Conservation (phyloP, 2,329 filamentous ascomycete genomes). For the Apiospora arundinis region DNA sequence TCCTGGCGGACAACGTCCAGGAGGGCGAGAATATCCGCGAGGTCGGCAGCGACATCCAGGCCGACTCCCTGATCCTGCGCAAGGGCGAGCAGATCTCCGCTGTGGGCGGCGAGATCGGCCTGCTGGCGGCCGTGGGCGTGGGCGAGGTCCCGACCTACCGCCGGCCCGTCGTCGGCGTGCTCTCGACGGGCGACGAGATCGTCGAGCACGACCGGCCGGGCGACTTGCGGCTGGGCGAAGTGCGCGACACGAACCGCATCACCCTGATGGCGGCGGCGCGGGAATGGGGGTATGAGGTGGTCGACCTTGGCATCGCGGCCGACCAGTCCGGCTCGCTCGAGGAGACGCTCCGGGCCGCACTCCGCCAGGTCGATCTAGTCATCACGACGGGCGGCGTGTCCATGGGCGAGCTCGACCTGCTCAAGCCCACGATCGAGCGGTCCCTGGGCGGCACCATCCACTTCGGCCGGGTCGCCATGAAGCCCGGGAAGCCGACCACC, state of each 20-base stretch:
- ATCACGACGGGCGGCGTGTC: slow-evolving; percentile 94
- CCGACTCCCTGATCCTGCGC: slow-evolving; percentile 72
- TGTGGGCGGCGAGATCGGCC: slow-evolving; percentile 87
- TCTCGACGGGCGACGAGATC: slow-evolving; percentile 96
- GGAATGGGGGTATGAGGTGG: slow-evolving; percentile 76
- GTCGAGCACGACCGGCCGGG: slow-evolving; percentile 73
- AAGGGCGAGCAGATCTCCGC: slow-evolving; percentile 85
- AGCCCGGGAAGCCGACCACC: slow-evolving; percentile 96
- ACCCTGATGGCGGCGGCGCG: slow-evolving; percentile 80
- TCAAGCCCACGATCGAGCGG: slow-evolving; percentile 95
- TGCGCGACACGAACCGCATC: slow-evolving; percentile 91
- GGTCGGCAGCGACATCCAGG: slow-evolving; percentile 83
- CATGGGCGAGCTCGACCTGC: slow-evolving; percentile 96
- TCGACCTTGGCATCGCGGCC: slow-evolving; percentile 86
- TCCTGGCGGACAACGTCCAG: slow-evolving; percentile 77
- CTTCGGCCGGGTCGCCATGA: slow-evolving; percentile 96
- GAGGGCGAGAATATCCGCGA: slow-evolving; percentile 89
- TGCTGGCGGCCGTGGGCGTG: slow-evolving; percentile 85
- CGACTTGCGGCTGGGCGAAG: slow-evolving; percentile 76
- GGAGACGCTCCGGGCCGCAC: slow-evolving; percentile 73
- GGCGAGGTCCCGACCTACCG: slow-evolving; percentile 74
- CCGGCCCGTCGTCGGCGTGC: slow-evolving; percentile 79
- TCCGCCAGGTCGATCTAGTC: slow-evolving; percentile 79
- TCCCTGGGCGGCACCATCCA: slow-evolving; percentile 90
- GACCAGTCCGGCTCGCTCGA: slow-evolving; percentile 79